A percentile compares a stretch with the other conserved stretches of the same genome.
Evolutionary conservation across 257 asterid genomes (phyloP).

Genomic region (Vinca minor): DNA sequence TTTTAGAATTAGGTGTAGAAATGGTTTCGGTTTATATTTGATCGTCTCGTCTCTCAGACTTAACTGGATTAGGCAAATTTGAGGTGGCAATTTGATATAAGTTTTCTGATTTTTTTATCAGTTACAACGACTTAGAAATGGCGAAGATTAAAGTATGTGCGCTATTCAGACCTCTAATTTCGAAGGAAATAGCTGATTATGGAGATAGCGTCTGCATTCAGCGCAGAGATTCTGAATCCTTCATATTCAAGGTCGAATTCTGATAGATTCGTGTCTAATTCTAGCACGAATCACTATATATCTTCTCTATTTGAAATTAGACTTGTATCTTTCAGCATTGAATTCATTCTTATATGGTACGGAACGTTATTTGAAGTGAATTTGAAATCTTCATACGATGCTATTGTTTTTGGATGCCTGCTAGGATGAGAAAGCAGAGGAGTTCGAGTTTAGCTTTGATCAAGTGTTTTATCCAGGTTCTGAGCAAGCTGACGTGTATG

Average conservation of each 20-base stretch:
- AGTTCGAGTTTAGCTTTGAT: conserved; percentile 54
- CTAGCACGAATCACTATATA: not conserved
- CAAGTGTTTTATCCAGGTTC: conserved; percentile 75
- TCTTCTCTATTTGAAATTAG: not conserved
- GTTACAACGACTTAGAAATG: conserved; percentile 23
- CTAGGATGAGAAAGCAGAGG: conserved; percentile 78
- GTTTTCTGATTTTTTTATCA: not conserved
- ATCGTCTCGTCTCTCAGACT: not conserved
- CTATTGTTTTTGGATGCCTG: conserved; percentile 11
- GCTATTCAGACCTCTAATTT: conserved; percentile 66
- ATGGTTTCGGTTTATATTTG: not conserved
- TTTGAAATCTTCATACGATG: not conserved
- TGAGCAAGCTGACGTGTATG: conserved; percentile 55
- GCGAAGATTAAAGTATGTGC: conserved; percentile 62
- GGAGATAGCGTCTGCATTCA: conserved; percentile 52
- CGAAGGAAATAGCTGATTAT: conserved; percentile 56
- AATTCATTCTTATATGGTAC: not conserved
- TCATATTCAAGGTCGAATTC: conserved; percentile 51
- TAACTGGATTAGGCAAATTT: not conserved
- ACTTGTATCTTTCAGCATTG: not conserved
- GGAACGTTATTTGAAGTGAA: not conserved
- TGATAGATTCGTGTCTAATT: not conserved
- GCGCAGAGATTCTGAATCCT: conserved; percentile 46
- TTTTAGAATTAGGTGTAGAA: not conserved
- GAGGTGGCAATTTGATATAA: not conserved